Evolutionary conservation across 23 red algal genomes (phyloP).

Genomic region (Gracilariopsis chorda): DNA sequence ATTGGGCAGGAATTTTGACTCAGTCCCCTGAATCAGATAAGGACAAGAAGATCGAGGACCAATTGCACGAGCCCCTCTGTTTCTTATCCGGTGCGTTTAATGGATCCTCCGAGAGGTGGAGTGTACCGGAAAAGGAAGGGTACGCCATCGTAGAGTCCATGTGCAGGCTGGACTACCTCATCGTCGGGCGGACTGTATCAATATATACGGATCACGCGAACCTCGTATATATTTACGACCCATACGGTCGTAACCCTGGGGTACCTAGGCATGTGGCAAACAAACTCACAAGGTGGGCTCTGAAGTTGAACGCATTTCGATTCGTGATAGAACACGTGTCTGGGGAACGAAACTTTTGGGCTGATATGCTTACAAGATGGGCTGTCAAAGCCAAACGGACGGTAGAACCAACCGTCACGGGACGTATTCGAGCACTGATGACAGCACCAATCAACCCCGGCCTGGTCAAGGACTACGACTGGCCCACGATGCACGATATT

Average conservation of each 20-base stretch:
- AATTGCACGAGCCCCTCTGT: constrained; percentile 13
- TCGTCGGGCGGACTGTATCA: background rate
- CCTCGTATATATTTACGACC: background rate
- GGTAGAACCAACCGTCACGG: background rate
- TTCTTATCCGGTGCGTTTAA: constrained; percentile 10
- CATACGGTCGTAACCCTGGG: background rate
- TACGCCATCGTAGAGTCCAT: background rate
- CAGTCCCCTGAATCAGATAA: background rate
- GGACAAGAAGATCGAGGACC: background rate
- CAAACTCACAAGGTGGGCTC: background rate
- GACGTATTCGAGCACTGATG: background rate
- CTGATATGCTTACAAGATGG: background rate
- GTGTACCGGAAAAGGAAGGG: background rate
- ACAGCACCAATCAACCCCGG: background rate
- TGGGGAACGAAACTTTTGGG: background rate
- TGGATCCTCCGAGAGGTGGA: background rate
- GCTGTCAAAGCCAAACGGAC: background rate
- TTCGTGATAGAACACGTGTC: background rate
- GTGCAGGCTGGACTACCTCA: background rate
- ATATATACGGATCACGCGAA: background rate
- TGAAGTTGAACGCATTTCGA: background rate
- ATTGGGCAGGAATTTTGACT: background rate
- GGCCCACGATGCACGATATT: background rate
- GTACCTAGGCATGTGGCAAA: background rate
- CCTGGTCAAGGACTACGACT: background rate